Conservation (phyloP, 148 eudicot genomes). For the Amaranthus hypochondriacus region DNA sequence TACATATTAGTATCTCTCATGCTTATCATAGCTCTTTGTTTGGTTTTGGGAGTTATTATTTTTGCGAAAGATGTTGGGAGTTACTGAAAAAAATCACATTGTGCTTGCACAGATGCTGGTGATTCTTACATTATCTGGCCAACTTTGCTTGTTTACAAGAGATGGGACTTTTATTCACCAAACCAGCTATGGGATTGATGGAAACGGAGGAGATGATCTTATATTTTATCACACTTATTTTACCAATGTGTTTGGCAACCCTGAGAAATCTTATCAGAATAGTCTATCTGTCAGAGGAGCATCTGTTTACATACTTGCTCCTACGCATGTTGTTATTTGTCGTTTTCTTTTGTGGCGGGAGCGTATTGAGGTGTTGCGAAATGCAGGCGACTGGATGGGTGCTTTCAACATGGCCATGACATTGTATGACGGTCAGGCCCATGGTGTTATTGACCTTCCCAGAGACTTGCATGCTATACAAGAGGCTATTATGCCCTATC, state of each 20-base stretch:
- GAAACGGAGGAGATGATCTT: constrained; percentile 63
- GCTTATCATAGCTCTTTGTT: background rate
- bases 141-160: constrained; percentile 74
- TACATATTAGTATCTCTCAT: background rate
- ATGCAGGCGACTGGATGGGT: constrained; percentile 98
- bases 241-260: constrained; percentile 68
- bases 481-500: constrained; percentile 67
- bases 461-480: constrained; percentile 54
- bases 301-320: constrained; percentile 70
- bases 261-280: constrained; percentile 94
- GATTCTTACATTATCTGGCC: constrained; percentile 69
- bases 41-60: background rate
- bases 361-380: constrained; percentile 73
- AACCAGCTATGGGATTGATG: constrained; percentile 68
- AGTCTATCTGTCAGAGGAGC: constrained; percentile 82
- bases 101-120: constrained; percentile 67
- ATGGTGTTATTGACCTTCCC: constrained; percentile 92
- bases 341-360: constrained; percentile 95
- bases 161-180: constrained; percentile 87
- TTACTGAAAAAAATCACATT: background rate
- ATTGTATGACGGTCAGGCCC: constrained; percentile 85
- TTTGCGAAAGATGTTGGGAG: background rate
- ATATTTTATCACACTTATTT: constrained; percentile 73
- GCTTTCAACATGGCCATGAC: constrained; percentile 93
- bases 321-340: constrained; percentile 63